Conservation (phyloP, 2,329 filamentous ascomycete species). For the Orbilia brochopaga region DNA sequence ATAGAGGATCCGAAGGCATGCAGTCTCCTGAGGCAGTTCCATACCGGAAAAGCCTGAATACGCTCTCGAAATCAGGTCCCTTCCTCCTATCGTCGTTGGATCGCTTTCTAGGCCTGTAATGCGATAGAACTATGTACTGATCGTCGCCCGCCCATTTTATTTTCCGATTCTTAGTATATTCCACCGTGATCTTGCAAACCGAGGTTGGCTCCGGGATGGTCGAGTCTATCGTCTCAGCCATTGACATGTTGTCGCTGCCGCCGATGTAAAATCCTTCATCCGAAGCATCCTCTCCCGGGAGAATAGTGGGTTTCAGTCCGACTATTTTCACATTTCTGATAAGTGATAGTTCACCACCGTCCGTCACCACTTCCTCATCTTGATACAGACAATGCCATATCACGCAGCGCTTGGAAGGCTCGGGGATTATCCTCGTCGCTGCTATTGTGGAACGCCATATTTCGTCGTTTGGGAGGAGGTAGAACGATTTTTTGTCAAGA, state of each 20-base stretch:
- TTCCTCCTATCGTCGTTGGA: background rate
- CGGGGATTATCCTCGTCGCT: conserved; percentile 1
- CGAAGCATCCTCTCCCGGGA: background rate
- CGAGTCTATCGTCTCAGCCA: background rate
- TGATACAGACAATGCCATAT: conserved; percentile 15
- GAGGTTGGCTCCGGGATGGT: conserved; percentile 12
- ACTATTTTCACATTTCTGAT: conserved; percentile 7
- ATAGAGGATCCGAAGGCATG: no score
- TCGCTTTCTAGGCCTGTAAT: background rate
- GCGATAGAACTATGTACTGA: conserved; percentile 13
- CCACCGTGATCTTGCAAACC: conserved; percentile 7
- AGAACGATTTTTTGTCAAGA: conserved; percentile 5
- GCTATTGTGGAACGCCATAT: background rate
- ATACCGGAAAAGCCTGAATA: conserved; percentile 22
- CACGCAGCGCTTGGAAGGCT: conserved; percentile 1
- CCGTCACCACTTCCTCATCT: background rate
- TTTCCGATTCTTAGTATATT: background rate
- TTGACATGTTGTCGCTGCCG: background rate
- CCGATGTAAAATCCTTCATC: background rate
- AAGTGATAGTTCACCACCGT: background rate
- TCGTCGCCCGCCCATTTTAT: conserved; percentile 21
- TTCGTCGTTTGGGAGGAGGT: background rate
- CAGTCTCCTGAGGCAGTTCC: background rate
- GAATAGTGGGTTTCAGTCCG: conserved; percentile 18
- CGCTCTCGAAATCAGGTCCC: background rate